Percentiles rank a stretch among this genome's conserved stretches.
These are phyloP conservation scores for Diaporthe vaccinii DNA, from an alignment of 2,329 filamentous ascomycete genomes.

Conservation along the genomic window DNA sequence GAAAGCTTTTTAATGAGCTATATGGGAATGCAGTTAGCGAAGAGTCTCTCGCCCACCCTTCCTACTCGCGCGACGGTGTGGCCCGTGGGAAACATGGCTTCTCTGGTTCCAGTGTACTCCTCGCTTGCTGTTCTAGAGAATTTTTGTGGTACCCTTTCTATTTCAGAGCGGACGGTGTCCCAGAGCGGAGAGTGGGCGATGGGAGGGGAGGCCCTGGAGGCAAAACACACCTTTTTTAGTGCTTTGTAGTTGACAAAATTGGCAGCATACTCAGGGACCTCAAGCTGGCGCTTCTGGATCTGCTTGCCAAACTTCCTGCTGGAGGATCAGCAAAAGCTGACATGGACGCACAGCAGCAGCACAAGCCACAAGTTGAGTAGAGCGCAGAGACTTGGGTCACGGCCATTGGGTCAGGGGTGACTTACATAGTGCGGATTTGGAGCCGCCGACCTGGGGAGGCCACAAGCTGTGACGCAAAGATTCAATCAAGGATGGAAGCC, in stretches of 20 bases:
- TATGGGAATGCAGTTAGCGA: conserved; percentile 50
- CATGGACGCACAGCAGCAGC: neutral
- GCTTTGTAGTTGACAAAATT: conserved; percentile 99
- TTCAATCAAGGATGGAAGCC: neutral
- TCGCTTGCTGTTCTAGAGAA: neutral
- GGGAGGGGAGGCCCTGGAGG: neutral
- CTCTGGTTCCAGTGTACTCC: neutral
- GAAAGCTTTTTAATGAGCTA: conserved; percentile 99
- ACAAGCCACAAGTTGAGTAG: conserved; percentile 1
- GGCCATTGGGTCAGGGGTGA: conserved; percentile 32
- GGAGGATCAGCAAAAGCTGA: conserved; percentile 44
- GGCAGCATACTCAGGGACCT: conserved; percentile 98
- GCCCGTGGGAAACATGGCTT: neutral
- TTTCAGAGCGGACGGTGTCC: neutral
- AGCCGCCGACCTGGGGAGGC: conserved; percentile 42
- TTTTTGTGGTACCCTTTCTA: conserved; percentile 14
- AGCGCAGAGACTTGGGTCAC: neutral
- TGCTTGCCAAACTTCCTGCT: conserved; percentile 99
- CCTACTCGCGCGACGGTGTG: neutral
- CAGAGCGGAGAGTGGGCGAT: neutral
- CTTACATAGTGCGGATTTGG: conserved; percentile 53
- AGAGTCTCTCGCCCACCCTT: neutral
- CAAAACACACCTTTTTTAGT: conserved; percentile 86
- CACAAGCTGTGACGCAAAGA: conserved; percentile 35
- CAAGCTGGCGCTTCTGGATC: conserved; percentile 98